Evolutionary conservation across 2,329 filamentous ascomycete species (phyloP), one percentile per base, ranked within the genome.

Genomic region (Curvularia spicifera): DNA sequence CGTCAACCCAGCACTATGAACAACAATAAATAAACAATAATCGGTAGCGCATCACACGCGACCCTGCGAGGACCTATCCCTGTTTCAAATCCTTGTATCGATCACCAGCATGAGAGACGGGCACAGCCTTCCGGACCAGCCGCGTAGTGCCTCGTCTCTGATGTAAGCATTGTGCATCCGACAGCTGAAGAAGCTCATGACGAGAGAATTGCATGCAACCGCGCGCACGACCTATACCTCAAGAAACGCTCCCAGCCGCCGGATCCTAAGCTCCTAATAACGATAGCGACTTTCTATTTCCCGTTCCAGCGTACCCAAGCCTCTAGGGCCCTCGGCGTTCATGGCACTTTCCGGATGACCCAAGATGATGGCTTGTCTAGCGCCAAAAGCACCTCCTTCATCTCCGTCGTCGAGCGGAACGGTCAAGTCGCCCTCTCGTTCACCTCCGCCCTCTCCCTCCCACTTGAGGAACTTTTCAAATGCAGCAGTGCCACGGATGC

Each of bases 381-480:
- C 67, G n/a, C 64, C 67, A 15, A 49, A 51, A 33, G 37, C 40
- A 10, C 50, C 26, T 45, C 57, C 9, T 47, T 63, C 60, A 9
- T 63, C 54, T 28, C 40, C 48, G 39, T 65, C 65, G 29, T 66
- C 60, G 15, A 65, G 51, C 44, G 64, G 63, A 31, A 71, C 60
- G 18, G 68, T 71, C 22, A 69, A 15, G 51, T 70, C 67, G 31
- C 66, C 61, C 10, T 66, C 64, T 24, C 50, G 42, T 37, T 57
- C 60, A 0, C 59, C 63, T 33, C 53, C 63, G 5, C 60, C 64
- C 28, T 68, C 71, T 8, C 57, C 64, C 50, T 66, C 68, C 47
- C 56, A 58, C 46, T 64, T 71, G 49, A 76, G 51, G 51, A 75
- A 75, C 54, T 69, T 63, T 33, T 68, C 67, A 51, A 73, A 75